Evolutionary conservation across 192 early-diverging fungal species (phyloP).

Genomic region (Coemansia sp.): DNA sequence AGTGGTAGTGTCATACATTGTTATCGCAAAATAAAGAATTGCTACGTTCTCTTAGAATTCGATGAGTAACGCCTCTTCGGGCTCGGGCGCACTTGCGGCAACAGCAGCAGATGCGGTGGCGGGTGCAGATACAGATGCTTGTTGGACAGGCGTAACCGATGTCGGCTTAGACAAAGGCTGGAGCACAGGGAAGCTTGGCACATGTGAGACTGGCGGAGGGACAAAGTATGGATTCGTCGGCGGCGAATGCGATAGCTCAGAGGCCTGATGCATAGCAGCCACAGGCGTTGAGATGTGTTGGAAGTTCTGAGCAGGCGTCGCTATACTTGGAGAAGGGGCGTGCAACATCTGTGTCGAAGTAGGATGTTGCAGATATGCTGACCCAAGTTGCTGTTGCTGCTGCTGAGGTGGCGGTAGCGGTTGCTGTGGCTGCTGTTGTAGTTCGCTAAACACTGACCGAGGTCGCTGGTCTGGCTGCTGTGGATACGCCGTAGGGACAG

Average conservation of each 20-base stretch:
- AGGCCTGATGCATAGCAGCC: neutral
- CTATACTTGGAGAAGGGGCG: neutral
- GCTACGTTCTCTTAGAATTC: conserved; percentile 24
- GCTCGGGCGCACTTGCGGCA: conserved; percentile 13
- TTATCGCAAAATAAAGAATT: conserved; percentile 1
- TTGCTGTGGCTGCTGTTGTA: conserved; percentile 15
- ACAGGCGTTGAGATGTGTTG: conserved; percentile 8
- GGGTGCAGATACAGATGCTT: conserved; percentile 2
- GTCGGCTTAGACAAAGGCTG: conserved; percentile 22
- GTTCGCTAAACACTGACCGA: conserved; percentile 14
- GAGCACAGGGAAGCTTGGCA: conserved; percentile 47
- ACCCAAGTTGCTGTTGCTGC: conserved; percentile 25
- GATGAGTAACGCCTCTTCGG: conserved; percentile 40
- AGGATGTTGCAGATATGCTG: conserved; percentile 3
- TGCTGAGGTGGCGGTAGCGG: conserved; percentile 8
- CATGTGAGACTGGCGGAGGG: conserved; percentile 27
- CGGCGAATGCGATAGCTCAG: conserved; percentile 15
- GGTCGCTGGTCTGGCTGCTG: conserved; percentile 35
- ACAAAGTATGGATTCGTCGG: conserved; percentile 27
- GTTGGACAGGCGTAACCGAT: conserved; percentile 1
- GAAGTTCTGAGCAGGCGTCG: neutral
- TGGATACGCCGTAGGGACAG: conserved; percentile 14
- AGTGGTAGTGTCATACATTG: conserved; percentile 27
- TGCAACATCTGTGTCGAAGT: conserved; percentile 7
- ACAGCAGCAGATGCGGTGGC: neutral